Percentiles rank a stretch among this genome's conserved stretches.
Conservation (phyloP, 2,329 filamentous ascomycete species). For the Stachybotrys chlorohalonatus region DNA sequence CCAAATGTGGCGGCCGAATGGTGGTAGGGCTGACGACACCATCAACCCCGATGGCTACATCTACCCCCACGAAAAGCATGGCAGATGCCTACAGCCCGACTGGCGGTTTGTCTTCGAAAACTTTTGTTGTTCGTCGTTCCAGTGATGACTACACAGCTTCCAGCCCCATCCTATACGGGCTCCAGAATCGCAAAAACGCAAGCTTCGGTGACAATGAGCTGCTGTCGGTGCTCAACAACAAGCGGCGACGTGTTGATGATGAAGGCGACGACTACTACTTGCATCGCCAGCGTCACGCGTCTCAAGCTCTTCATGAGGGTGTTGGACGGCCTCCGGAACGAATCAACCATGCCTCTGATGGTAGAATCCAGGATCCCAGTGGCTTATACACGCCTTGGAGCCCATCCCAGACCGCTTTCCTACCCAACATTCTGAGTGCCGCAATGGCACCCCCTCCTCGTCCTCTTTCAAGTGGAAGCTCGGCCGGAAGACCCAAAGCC, state of each 20-base stretch:
- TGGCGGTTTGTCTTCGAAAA: not conserved
- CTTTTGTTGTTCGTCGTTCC: not conserved
- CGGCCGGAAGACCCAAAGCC: conserved; percentile 19
- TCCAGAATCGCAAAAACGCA: conserved; percentile 8
- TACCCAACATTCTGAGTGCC: conserved; percentile 10
- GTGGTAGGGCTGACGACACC: conserved; percentile 55
- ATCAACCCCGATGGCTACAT: conserved; percentile 33
- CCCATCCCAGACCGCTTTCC: not conserved
- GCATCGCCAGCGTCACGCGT: not conserved
- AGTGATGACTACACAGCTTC: not conserved
- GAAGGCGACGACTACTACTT: conserved; percentile 14
- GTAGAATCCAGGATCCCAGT: not conserved
- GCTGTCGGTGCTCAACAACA: conserved; percentile 36
- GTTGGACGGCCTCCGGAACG: not conserved
- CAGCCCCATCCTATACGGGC: not conserved
- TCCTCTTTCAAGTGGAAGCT: conserved; percentile 21
- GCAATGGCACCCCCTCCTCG: conserved; percentile 49
- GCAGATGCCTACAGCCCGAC: conserved; percentile 9
- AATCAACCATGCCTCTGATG: not conserved
- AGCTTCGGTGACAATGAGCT: conserved; percentile 26
- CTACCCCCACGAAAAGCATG: conserved; percentile 18
- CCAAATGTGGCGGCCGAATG: conserved; percentile 62
- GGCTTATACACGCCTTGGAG: not conserved
- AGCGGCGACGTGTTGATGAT: conserved; percentile 54
- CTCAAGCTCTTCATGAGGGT: not conserved